Evolutionary conservation across 2,329 filamentous ascomycete genomes (phyloP).

Genomic region (Arthrobotrys iridis): DNA sequence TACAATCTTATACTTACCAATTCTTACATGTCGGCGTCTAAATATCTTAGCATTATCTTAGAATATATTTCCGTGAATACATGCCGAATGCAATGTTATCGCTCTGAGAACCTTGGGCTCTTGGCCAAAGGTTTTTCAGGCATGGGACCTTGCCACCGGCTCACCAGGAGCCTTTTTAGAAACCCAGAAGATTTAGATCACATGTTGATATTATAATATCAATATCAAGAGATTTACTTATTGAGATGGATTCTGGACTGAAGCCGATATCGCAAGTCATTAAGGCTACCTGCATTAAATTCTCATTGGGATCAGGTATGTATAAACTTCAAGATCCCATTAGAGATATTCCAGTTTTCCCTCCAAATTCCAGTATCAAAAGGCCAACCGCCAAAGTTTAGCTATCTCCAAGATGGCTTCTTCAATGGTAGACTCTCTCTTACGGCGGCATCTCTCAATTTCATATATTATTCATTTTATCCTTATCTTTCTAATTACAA

Average conservation of each 20-base stretch:
- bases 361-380: background rate
- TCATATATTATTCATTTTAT: background rate
- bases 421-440: background rate
- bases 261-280: background rate
- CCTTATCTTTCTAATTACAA: background rate
- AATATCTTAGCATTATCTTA: background rate
- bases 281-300: background rate
- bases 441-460: background rate
- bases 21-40: background rate
- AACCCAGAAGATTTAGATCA: no score
- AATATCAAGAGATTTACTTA: background rate
- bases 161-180: background rate
- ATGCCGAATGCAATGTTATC: slow-evolving; percentile 4
- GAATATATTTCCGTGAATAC: background rate
- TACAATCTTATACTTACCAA: background rate
- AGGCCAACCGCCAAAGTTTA: background rate
- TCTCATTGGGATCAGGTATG: background rate
- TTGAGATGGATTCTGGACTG: background rate
- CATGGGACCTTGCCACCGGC: background rate
- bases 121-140: background rate
- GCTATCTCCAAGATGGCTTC: background rate
- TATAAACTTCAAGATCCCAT: slow-evolving; percentile 3
- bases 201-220: no score
- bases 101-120: background rate
- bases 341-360: background rate